Percentiles rank a stretch among this genome's conserved stretches.
phyloP scores from a whole-genome alignment of 345 rosid species.

The thale cress (Arabidopsis thaliana) region TAIR10.1 NC_003076.8:14640501-14641000 shows the following conservation, averaged over 20 bases:
- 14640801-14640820: slow-evolving; percentile 1
- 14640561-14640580: slow-evolving; percentile 97
- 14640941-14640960: slow-evolving; percentile 81
- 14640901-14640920: slow-evolving; percentile 81
- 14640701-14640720: slow-evolving; percentile 4
- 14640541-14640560: slow-evolving; percentile 83
- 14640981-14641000: slow-evolving; percentile 84
- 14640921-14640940: slow-evolving; percentile 80
- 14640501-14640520: too few species aligned
- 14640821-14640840: not conserved
- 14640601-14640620: slow-evolving; percentile 90
- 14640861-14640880: slow-evolving; percentile 66
- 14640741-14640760: slow-evolving; percentile 16
- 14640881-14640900: slow-evolving; percentile 80
- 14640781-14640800: not conserved
- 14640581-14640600: slow-evolving; percentile 90
- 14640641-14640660: slow-evolving; percentile 90
- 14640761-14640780: slow-evolving; percentile 7
- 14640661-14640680: slow-evolving; percentile 21
- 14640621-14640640: slow-evolving; percentile 86
- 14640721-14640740: not conserved
- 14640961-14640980: slow-evolving; percentile 61
- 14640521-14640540: slow-evolving; percentile 82
- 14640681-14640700: slow-evolving; percentile 18
- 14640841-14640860: slow-evolving; percentile 1